Conservation (phyloP, 805 yeast genomes). For the Cyberlindnera bimundalis region DNA sequence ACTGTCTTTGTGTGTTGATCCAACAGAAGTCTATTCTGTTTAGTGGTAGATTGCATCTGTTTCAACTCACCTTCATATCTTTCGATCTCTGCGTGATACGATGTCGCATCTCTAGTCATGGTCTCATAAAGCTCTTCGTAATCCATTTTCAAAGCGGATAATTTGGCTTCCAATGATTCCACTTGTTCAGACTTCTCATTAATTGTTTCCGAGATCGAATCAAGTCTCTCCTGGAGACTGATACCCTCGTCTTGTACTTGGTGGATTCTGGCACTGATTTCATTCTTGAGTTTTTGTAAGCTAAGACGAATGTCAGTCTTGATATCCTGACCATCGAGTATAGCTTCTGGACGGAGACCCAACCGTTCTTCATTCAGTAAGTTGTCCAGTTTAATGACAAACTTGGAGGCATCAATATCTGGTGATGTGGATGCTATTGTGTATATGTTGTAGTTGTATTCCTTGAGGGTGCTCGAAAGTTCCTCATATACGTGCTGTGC, state of each 20-base stretch:
- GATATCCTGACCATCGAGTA: constrained; percentile 38
- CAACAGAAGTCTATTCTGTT: constrained; percentile 47
- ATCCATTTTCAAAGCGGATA: constrained; percentile 47
- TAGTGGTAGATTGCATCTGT: constrained; percentile 43
- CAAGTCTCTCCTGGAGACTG: constrained; percentile 55
- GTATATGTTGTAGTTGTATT: constrained; percentile 54
- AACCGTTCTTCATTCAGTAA: constrained; percentile 39
- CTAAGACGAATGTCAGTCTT: constrained; percentile 33
- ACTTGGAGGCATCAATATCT: constrained; percentile 29
- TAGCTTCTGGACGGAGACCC: constrained; percentile 43
- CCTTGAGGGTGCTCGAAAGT: constrained; percentile 48
- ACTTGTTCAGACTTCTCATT: constrained; percentile 53
- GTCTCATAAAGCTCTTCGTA: constrained; percentile 56
- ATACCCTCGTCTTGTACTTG: constrained; percentile 54
- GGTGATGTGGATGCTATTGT: constrained; percentile 38
- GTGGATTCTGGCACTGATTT: constrained; percentile 43
- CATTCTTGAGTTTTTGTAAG: constrained; percentile 43
- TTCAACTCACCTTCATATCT: constrained; percentile 57
- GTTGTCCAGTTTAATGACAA: constrained; percentile 40
- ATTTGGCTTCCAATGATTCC: constrained; percentile 54
- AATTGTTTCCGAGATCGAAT: constrained; percentile 50
- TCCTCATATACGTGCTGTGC: constrained; percentile 48
- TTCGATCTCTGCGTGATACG: constrained; percentile 63
- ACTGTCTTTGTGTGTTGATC: constrained; percentile 48
- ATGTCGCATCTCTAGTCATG: constrained; percentile 48